Conservation (phyloP, 805 yeast species). For the Saccharomycopsis sp. region DNA sequence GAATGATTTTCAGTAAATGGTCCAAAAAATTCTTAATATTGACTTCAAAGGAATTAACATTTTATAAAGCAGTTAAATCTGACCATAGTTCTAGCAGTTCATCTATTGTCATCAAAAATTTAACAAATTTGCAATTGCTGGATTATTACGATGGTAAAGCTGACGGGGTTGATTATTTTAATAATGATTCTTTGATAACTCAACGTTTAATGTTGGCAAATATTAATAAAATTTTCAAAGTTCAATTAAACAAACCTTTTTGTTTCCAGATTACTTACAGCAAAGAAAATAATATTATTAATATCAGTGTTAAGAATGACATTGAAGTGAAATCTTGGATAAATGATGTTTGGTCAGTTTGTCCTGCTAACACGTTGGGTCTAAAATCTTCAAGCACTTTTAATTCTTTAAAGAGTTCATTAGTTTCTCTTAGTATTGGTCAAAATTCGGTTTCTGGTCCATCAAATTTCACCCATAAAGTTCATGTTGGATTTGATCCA, state of each 20-base stretch:
- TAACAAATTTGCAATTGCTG: conserved; percentile 19
- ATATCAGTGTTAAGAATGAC: conserved; percentile 18
- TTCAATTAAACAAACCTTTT: conserved; percentile 25
- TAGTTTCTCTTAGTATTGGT: conserved; percentile 2
- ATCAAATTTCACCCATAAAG: conserved; percentile 89
- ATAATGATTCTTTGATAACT: conserved; percentile 17
- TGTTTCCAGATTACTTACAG: conserved; percentile 23
- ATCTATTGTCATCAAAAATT: conserved; percentile 18
- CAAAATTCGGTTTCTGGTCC: conserved; percentile 67
- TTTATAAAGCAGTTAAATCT: conserved; percentile 19
- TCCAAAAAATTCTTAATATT: conserved; percentile 20
- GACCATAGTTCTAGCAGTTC: conserved; percentile 9
- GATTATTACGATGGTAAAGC: conserved; percentile 21
- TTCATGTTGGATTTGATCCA: conserved; percentile 83
- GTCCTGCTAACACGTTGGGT: conserved; percentile 21
- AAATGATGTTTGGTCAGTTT: conserved; percentile 19
- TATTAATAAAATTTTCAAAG: conserved; percentile 20
- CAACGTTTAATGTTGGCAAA: conserved; percentile 4
- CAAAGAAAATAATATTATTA: conserved; percentile 11
- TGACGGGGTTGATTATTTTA: conserved; percentile 22
- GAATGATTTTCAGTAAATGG: conserved; percentile 22
- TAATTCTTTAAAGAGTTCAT: neutral
- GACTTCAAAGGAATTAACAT: conserved; percentile 17
- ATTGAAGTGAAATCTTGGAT: conserved; percentile 21
- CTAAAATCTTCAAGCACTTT: conserved; percentile 6